These are phyloP conservation scores for Graphium sp. DNA, from an alignment of 2,329 filamentous ascomycete species.

Conservation along the genomic window DNA sequence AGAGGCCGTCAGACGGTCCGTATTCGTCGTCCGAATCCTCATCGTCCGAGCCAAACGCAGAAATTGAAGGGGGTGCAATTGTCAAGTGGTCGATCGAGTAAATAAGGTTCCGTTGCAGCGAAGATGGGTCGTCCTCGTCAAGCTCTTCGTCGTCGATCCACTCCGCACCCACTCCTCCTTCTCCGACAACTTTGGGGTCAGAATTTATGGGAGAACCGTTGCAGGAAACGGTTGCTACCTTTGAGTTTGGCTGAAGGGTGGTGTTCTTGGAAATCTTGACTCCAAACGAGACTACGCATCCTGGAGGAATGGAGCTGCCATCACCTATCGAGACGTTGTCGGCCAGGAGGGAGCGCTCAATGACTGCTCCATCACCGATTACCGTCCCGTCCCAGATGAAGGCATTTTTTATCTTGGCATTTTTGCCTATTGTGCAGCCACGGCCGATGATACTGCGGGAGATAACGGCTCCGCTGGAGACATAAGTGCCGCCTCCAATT, in stretches of 20 bases:
- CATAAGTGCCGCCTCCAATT: constrained; percentile 57
- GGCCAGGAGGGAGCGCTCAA: constrained; percentile 63
- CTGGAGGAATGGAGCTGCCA: constrained; percentile 49
- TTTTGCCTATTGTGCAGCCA: constrained; percentile 71
- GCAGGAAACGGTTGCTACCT: constrained; percentile 17
- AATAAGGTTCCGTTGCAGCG: constrained; percentile 36
- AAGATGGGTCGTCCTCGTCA: constrained; percentile 30
- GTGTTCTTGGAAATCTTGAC: constrained; percentile 52
- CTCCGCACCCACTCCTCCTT: constrained; percentile 28
- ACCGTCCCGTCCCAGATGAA: constrained; percentile 78
- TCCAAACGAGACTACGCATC: constrained; percentile 64
- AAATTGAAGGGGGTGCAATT: constrained; percentile 37
- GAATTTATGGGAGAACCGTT: constrained; percentile 19
- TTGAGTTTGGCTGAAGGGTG: constrained; percentile 18
- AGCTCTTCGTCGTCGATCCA: constrained; percentile 27
- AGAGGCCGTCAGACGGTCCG: constrained; percentile 26
- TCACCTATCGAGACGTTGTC: constrained; percentile 53
- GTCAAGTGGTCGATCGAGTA: constrained; percentile 35
- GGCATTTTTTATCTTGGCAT: constrained; percentile 62
- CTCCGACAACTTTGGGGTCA: constrained; percentile 29
- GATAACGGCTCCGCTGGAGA: constrained; percentile 57
- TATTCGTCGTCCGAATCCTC: constrained; percentile 52
- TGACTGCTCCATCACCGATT: constrained; percentile 56
- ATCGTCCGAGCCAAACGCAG: constrained; percentile 45
- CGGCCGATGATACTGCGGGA: constrained; percentile 67